Evolutionary conservation across 805 yeast species (phyloP).

Genomic region (Suhomyces canberraensis): DNA sequence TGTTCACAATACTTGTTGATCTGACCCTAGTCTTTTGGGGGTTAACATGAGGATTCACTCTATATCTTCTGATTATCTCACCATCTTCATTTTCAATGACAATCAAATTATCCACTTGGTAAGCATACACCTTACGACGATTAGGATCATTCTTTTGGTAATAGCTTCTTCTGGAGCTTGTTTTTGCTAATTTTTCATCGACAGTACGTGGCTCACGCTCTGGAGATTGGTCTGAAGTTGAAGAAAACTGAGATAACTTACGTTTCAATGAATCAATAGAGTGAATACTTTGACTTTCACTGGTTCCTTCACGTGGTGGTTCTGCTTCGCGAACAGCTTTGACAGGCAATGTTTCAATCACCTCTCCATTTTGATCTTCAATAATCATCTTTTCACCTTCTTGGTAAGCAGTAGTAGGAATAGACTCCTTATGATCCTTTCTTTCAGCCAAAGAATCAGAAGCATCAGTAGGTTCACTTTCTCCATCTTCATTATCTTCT

Average conservation of each 20-base stretch:
- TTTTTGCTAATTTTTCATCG: neutral
- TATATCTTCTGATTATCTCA: slow-evolving; percentile 80
- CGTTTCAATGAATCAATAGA: slow-evolving; percentile 40
- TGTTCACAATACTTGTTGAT: slow-evolving; percentile 39
- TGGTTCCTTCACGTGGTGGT: neutral
- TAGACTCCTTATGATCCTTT: slow-evolving; percentile 4
- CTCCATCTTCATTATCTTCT: neutral
- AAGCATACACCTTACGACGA: slow-evolving; percentile 56
- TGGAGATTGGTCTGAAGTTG: slow-evolving; percentile 16
- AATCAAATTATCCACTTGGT: slow-evolving; percentile 71
- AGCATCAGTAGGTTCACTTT: slow-evolving; percentile 1
- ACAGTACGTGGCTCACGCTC: slow-evolving; percentile 4
- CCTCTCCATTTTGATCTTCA: slow-evolving; percentile 84
- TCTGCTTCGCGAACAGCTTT: neutral
- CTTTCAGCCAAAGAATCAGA: slow-evolving; percentile 2
- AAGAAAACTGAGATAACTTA: slow-evolving; percentile 32
- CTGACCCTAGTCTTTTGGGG: slow-evolving; percentile 13
- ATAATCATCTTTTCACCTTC: slow-evolving; percentile 71
- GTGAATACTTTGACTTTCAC: slow-evolving; percentile 27
- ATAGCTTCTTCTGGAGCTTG: slow-evolving; percentile 15
- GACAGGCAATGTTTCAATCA: slow-evolving; percentile 46
- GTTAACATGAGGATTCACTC: slow-evolving; percentile 53
- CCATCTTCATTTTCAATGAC: slow-evolving; percentile 90
- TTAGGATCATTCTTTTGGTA: slow-evolving; percentile 30
- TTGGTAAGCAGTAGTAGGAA: slow-evolving; percentile 42